Base-by-base conservation (phyloP, 1,284 basidiomycete species). In the Heterobasidion annosum region DNA sequence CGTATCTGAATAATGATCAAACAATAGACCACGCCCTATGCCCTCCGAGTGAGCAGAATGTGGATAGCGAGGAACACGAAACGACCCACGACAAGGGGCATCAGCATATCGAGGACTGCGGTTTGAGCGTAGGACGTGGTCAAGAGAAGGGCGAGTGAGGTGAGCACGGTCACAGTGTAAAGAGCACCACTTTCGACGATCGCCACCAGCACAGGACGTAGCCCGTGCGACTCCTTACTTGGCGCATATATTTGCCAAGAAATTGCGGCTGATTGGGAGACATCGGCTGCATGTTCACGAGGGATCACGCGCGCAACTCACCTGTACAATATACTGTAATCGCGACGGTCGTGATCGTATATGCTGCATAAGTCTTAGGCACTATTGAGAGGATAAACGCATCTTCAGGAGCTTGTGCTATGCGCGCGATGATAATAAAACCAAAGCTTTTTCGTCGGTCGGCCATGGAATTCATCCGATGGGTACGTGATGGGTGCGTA, bases 281-380 rank as follows among this genome's bases (percentile, higher is more conserved):
- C 15, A 25, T 50, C 49, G 16, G 10, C 48, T 13, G 9, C 33
- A 1, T 13, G 16, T 34, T n/a, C 2, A 18, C 7, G 7, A 10
- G 33, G n/a, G 33, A 2, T 34, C 19, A 35, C 1, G 13, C 2
- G n/a, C 7, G 34, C 16, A 18, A 34, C 49, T 13, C 32, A 50
- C 49, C 32, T 15, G 49, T 50, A n/a, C 49, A 50, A n/a, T 50
- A 50, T 10, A 37, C 34, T 16, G 32, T 50, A 50, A 50, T 50
- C 15, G 33, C 35, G 7, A 50, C 16, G 19, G 46, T 48, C 46
- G 25, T 10, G 46, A n/a, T 16, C 18, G 25, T 25, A 12, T 48
- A 48, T 12, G 46, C 46, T 6, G 46, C 46, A 13, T 16, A 25
- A 12, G 12, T 33, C n/a, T 19, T 13, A 12, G n/a, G 46, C 13